phyloP scores from a whole-genome alignment of 129 eudicot species.

The Chrysanthemum seticuspe region DNA sequence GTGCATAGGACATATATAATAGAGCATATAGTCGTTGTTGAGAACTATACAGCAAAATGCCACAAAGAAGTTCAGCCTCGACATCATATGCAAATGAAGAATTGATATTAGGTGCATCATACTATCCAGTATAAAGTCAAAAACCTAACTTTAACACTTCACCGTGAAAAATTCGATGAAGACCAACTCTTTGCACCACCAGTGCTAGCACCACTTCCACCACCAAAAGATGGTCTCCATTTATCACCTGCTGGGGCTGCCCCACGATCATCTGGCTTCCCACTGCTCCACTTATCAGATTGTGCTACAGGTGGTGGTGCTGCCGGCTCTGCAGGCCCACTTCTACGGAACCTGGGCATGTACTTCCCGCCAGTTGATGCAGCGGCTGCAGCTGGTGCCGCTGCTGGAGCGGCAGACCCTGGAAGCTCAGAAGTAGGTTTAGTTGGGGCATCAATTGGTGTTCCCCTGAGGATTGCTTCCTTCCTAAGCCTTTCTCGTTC shows the following conservation, averaged over 20 bases:
- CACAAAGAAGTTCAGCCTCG: conserved; percentile 93
- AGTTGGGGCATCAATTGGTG: conserved; percentile 38
- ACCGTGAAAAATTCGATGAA: conserved; percentile 25
- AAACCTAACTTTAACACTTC: conserved; percentile 10
- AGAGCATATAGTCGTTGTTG: conserved; percentile 86
- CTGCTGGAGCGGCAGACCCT: conserved; percentile 23
- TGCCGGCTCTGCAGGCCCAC: conserved; percentile 38
- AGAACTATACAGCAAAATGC: conserved; percentile 82
- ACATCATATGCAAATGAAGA: conserved; percentile 82
- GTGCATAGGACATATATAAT: conserved; percentile 95
- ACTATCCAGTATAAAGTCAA: background rate
- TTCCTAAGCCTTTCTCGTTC: conserved; percentile 60
- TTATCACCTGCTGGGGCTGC: conserved; percentile 38
- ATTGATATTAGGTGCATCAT: conserved; percentile 22
- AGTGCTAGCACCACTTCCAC: conserved; percentile 16
- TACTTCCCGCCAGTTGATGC: conserved; percentile 51
- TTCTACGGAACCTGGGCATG: conserved; percentile 48
- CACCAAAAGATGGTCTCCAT: conserved; percentile 44
- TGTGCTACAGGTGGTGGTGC: conserved; percentile 44
- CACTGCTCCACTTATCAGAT: conserved; percentile 54
- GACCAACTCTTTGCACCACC: conserved; percentile 27
- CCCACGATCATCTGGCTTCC: conserved; percentile 38
- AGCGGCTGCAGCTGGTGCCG: conserved; percentile 33
- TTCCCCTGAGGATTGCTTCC: conserved; percentile 45
- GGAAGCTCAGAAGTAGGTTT: conserved; percentile 41